Evolutionary conservation across 1,139 yeast species (phyloP).

Genomic region (Pichia norvegensis): DNA sequence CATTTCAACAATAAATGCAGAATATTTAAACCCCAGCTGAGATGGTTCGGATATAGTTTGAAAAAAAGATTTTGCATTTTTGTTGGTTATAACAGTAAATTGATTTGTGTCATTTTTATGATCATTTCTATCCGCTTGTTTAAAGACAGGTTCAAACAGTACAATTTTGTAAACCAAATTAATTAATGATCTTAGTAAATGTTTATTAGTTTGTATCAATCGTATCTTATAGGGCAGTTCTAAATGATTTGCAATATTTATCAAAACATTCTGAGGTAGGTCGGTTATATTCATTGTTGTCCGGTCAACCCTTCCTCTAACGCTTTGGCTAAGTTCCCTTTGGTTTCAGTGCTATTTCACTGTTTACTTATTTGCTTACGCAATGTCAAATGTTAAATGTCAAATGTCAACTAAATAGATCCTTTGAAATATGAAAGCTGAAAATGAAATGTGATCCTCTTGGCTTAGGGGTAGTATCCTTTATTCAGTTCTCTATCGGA

Average conservation of each 20-base stretch:
- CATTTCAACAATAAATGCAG: conserved; percentile 20
- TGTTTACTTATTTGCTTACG: no score
- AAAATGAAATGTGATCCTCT: no score
- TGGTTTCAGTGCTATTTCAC: no score
- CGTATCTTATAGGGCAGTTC: conserved; percentile 16
- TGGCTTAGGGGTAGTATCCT: no score
- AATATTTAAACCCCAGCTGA: conserved; percentile 18
- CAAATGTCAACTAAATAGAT: no score
- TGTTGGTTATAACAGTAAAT: conserved; percentile 15
- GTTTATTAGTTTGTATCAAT: conserved; percentile 18
- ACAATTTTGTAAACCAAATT: conserved; percentile 18
- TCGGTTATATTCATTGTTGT: conserved; percentile 17
- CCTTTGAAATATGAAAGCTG: no score
- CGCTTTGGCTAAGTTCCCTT: not conserved
- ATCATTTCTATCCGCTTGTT: conserved; percentile 4
- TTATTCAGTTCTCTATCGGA: not conserved
- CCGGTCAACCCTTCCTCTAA: not conserved
- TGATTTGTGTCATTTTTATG: conserved; percentile 10
- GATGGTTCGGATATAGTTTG: conserved; percentile 15
- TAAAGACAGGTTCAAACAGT: conserved; percentile 15
- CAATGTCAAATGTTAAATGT: no score
- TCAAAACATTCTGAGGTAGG: conserved; percentile 25
- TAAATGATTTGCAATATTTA: conserved; percentile 17
- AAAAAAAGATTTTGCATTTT: conserved; percentile 15
- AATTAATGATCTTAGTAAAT: conserved; percentile 18